Conservation (phyloP, 768 basidiomycete genomes). For the Xerocomus spinulosus region DNA sequence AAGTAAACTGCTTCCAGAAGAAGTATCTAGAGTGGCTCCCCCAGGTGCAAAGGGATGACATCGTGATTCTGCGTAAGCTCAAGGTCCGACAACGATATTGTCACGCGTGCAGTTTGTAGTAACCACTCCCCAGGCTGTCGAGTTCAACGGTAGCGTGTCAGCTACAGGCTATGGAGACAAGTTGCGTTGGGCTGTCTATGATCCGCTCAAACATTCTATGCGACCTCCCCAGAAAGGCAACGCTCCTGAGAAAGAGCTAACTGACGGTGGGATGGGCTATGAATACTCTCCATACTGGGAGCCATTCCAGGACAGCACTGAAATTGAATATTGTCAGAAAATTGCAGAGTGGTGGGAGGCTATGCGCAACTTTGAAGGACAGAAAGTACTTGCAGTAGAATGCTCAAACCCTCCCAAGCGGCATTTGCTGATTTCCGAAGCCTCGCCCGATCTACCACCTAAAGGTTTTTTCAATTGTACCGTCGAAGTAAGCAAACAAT, state of each 20-base stretch:
- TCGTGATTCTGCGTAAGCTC: slow-evolving; percentile 47
- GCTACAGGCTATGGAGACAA: slow-evolving; percentile 45
- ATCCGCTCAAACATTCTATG: slow-evolving; percentile 34
- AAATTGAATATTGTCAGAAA: slow-evolving; percentile 40
- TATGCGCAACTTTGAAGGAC: slow-evolving; percentile 8
- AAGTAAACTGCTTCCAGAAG: slow-evolving; percentile 50
- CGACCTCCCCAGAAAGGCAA: slow-evolving; percentile 36
- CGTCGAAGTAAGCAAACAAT: slow-evolving; percentile 44
- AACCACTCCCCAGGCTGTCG: slow-evolving; percentile 27
- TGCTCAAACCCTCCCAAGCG: slow-evolving; percentile 21
- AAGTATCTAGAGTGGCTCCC: slow-evolving; percentile 49
- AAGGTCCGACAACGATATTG: slow-evolving; percentile 35
- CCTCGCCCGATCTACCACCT: slow-evolving; percentile 40
- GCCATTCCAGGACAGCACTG: slow-evolving; percentile 32
- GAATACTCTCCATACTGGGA: slow-evolving; percentile 43
- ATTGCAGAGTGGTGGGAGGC: slow-evolving; percentile 52
- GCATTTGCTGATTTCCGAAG: slow-evolving; percentile 51
- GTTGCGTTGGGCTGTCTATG: slow-evolving; percentile 55
- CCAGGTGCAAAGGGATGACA: slow-evolving; percentile 40
- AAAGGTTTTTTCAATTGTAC: slow-evolving; percentile 59
- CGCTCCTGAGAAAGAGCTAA: slow-evolving; percentile 33
- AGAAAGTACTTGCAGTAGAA: slow-evolving; percentile 14
- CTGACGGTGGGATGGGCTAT: slow-evolving; percentile 35
- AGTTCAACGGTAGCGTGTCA: slow-evolving; percentile 27
- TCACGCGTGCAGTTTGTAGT: background rate